Percentiles rank a stretch among this genome's conserved stretches.
These are phyloP conservation scores for Acanthamoeba sp. DNA, from an alignment of 208 protist genomes.

Conservation along the genomic window DNA sequence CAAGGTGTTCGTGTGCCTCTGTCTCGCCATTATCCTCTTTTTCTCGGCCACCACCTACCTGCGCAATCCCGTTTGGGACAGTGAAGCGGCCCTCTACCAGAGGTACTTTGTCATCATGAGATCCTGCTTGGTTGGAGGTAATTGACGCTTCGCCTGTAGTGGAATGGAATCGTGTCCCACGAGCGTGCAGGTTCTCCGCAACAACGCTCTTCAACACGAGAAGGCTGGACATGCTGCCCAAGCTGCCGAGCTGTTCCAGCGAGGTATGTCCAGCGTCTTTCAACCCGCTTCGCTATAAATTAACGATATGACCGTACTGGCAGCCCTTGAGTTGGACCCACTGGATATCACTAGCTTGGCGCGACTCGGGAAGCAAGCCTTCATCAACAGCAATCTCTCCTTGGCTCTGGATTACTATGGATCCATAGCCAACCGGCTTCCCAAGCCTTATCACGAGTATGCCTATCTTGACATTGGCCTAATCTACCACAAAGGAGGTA, in stretches of 20 bases:
- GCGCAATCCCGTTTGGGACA: constrained; percentile 59
- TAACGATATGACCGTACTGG: too few relatives aligned
- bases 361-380: not conserved
- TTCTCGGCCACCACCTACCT: not conserved
- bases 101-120: constrained; percentile 22
- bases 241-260: not conserved
- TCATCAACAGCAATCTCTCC: not conserved
- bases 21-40: constrained; percentile 4
- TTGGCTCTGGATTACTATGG: constrained; percentile 30
- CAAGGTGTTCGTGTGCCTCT: not conserved
- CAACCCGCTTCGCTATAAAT: too few relatives aligned
- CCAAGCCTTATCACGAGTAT: constrained; percentile 19
- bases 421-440: not conserved
- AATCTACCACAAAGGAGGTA: constrained; percentile 41
- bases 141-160: too few relatives aligned
- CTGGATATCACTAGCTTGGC: not conserved
- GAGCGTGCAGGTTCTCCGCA: constrained; percentile 8
- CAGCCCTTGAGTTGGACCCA: not conserved
- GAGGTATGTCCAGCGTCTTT: too few relatives aligned
- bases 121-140: too few relatives aligned
- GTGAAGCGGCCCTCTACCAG: not conserved
- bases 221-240: not conserved
- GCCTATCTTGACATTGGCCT: constrained; percentile 66
- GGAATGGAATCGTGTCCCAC: constrained; percentile 19
- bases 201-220: not conserved